Conservation (phyloP, 257 asterid species). For the Nemophila menziesii region DNA sequence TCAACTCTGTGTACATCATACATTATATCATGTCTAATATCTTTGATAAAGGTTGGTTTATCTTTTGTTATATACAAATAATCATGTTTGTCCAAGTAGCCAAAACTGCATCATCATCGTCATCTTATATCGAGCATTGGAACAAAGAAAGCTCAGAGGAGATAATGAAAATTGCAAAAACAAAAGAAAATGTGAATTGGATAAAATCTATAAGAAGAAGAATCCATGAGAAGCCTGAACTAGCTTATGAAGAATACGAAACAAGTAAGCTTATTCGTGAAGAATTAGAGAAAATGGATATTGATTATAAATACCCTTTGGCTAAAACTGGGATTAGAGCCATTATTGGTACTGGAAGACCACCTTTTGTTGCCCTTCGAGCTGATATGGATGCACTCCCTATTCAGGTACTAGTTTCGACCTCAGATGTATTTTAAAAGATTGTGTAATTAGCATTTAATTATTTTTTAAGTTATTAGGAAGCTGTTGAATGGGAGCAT, state of each 20-base stretch:
- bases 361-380: constrained; percentile 80
- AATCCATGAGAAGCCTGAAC: constrained; percentile 76
- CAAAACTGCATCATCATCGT: too few species aligned
- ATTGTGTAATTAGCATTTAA: neutral
- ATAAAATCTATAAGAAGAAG: constrained; percentile 47
- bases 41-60: too few species aligned
- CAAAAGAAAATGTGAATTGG: constrained; percentile 38
- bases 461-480: constrained; percentile 6
- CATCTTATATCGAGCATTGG: too few species aligned
- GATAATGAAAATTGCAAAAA: constrained; percentile 29
- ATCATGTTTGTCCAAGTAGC: too few species aligned
- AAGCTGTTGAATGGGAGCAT: constrained; percentile 25
- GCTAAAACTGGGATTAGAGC: constrained; percentile 81
- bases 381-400: constrained; percentile 99
- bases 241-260: constrained; percentile 72
- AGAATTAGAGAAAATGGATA: constrained; percentile 48
- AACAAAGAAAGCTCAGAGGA: constrained; percentile 40
- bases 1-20: too few species aligned
- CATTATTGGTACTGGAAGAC: constrained; percentile 52
- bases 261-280: constrained; percentile 53
- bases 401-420: constrained; percentile 48
- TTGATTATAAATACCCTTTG: constrained; percentile 49
- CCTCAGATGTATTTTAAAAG: neutral
- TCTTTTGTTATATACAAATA: too few species aligned
- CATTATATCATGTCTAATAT: too few species aligned